Conservation (phyloP, 495 filamentous ascomycete species). For the Beverwykella pulmonaria region DNA sequence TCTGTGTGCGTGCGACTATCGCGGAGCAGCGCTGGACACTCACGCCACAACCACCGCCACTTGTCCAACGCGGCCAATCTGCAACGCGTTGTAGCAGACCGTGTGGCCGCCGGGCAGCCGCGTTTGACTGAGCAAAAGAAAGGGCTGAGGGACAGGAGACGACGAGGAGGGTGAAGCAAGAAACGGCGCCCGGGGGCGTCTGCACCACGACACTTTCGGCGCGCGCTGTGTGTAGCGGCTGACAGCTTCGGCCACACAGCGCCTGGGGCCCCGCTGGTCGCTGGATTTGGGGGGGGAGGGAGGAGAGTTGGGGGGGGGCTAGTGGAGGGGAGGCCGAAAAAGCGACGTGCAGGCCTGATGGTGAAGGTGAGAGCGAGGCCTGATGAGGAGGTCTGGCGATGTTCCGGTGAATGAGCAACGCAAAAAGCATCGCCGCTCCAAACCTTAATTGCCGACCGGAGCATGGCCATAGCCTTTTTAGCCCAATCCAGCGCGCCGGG, state of each 20-base stretch:
- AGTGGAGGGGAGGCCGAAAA: background rate
- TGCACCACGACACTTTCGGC: conserved; percentile 32
- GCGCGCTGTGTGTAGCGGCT: conserved; percentile 17
- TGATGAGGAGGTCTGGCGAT: conserved; percentile 10
- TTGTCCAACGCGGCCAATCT: background rate
- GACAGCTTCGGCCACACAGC: conserved; percentile 24
- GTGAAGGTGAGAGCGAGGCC: too few relatives aligned
- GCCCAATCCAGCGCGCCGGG: conserved; percentile 31
- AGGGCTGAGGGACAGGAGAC: background rate
- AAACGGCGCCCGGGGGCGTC: conserved; percentile 31
- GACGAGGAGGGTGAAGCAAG: conserved; percentile 1
- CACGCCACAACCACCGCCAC: conserved; percentile 23
- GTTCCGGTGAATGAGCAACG: conserved; percentile 11
- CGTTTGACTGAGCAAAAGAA: background rate
- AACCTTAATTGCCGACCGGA: conserved; percentile 38
- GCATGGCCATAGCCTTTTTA: conserved; percentile 1
- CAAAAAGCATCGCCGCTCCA: conserved; percentile 21
- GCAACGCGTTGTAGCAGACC: background rate
- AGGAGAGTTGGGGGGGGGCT: background rate
- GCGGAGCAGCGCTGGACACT: conserved; percentile 14
- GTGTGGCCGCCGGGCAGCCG: background rate
- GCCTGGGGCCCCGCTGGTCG: background rate
- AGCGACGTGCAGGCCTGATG: background rate
- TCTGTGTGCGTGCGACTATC: background rate
- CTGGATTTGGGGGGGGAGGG: background rate